Conservation (phyloP, 2,329 filamentous ascomycete species). For the Blastomyces parvus region DNA sequence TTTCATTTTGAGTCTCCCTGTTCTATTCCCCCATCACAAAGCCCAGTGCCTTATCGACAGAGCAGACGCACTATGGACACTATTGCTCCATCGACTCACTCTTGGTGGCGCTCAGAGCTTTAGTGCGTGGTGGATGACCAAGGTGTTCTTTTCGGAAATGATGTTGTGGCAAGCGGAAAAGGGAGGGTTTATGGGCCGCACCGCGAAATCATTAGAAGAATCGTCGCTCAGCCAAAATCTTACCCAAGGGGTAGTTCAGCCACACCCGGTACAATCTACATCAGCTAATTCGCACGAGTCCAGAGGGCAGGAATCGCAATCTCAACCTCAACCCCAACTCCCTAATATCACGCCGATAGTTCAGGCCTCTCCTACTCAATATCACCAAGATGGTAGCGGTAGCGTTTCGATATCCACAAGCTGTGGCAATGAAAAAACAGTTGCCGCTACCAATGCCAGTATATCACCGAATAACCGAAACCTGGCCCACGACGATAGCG, state of each 20-base stretch:
- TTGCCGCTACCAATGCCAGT: background rate
- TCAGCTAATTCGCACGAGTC: background rate
- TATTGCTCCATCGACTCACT: conserved; percentile 36
- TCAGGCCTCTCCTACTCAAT: background rate
- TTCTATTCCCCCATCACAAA: conserved; percentile 33
- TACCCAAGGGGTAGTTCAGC: background rate
- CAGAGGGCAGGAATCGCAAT: background rate
- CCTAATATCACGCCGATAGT: background rate
- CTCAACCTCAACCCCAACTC: background rate
- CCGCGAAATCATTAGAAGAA: conserved; percentile 27
- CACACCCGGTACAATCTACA: background rate
- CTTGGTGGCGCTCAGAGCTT: conserved; percentile 39
- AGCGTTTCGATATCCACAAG: background rate
- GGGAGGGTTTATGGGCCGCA: conserved; percentile 69
- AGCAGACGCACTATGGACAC: conserved; percentile 37
- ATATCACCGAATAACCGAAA: background rate
- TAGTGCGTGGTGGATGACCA: conserved; percentile 58
- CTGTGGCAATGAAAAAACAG: background rate
- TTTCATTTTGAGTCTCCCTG: conserved; percentile 35
- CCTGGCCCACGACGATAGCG: conserved; percentile 57
- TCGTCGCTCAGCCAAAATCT: background rate
- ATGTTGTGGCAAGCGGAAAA: conserved; percentile 79
- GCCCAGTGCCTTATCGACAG: conserved; percentile 39
- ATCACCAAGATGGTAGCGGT: background rate
- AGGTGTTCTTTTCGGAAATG: conserved; percentile 95